These are phyloP conservation scores for Neofusicoccum sp. DNA, from an alignment of 2,329 filamentous ascomycete species.

Conservation along the genomic window DNA sequence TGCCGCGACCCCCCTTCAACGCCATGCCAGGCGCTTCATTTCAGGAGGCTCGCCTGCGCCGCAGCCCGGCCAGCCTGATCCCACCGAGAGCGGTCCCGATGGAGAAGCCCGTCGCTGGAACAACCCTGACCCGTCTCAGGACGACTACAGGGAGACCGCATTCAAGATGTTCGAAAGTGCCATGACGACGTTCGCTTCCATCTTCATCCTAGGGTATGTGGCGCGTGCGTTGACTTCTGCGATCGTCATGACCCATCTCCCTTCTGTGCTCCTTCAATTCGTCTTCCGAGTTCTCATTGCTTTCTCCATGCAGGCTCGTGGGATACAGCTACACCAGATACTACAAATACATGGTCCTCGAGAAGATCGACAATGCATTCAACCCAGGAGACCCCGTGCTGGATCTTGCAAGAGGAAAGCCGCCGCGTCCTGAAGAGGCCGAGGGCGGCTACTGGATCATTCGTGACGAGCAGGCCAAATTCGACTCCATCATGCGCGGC, in stretches of 20 bases:
- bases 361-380: constrained; percentile 92
- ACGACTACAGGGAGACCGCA: constrained; percentile 37
- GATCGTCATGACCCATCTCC: neutral
- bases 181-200: constrained; percentile 50
- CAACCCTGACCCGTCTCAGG: neutral
- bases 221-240: neutral
- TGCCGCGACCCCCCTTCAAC: neutral
- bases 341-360: constrained; percentile 88
- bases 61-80: constrained; percentile 15
- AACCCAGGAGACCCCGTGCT: constrained; percentile 86
- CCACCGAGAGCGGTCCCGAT: neutral
- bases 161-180: constrained; percentile 55
- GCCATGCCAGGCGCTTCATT: neutral
- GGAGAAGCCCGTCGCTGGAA: neutral
- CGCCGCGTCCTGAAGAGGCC: constrained; percentile 39
- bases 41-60: constrained; percentile 17
- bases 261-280: neutral
- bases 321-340: constrained; percentile 49
- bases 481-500: constrained; percentile 82
- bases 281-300: neutral
- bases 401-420: constrained; percentile 55
- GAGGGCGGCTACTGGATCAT: constrained; percentile 69
- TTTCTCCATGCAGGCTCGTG: constrained; percentile 26
- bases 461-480: constrained; percentile 74
- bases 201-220: constrained; percentile 45